Conservation (phyloP, 305 asterid species). For the Stenogyne calaminthoides region DNA sequence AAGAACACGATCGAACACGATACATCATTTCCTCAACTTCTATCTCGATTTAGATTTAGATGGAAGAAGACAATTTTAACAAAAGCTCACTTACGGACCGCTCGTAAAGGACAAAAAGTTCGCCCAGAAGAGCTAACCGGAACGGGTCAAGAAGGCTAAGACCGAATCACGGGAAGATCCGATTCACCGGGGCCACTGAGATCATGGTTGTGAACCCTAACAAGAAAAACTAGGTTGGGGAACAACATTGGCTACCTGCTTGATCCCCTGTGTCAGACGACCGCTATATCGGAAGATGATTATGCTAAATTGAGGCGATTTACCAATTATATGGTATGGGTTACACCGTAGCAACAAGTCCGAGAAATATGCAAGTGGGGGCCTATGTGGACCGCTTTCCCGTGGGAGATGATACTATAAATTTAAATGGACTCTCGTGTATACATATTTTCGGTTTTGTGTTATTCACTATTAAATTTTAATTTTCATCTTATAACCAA, state of each 20-base stretch:
- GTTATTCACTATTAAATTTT: too few relatives aligned
- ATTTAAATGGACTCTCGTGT: slow-evolving; percentile 52
- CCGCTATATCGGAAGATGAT: slow-evolving; percentile 35
- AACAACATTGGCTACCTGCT: slow-evolving; percentile 46
- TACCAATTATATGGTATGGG: slow-evolving; percentile 45
- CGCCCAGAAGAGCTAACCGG: slow-evolving; percentile 45
- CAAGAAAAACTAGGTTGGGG: slow-evolving; percentile 49
- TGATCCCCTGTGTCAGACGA: slow-evolving; percentile 42
- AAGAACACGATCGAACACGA: slow-evolving; percentile 33
- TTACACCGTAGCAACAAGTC: slow-evolving; percentile 44
- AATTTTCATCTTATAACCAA: too few relatives aligned
- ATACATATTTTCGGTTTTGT: background rate
- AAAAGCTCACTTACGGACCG: slow-evolving; percentile 29
- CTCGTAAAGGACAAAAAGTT: background rate
- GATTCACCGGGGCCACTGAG: slow-evolving; percentile 34
- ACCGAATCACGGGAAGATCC: slow-evolving; percentile 50
- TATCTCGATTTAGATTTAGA: slow-evolving; percentile 53
- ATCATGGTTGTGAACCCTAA: slow-evolving; percentile 48
- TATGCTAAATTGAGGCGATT: slow-evolving; percentile 45
- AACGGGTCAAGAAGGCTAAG: slow-evolving; percentile 37
- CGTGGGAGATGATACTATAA: slow-evolving; percentile 49
- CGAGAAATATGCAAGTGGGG: slow-evolving; percentile 49
- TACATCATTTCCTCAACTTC: slow-evolving; percentile 55
- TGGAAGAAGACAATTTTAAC: slow-evolving; percentile 41
- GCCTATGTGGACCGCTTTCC: slow-evolving; percentile 33